Evolutionary conservation across 805 yeast species (phyloP).

Genomic region (Hanseniaspora thailandica): DNA sequence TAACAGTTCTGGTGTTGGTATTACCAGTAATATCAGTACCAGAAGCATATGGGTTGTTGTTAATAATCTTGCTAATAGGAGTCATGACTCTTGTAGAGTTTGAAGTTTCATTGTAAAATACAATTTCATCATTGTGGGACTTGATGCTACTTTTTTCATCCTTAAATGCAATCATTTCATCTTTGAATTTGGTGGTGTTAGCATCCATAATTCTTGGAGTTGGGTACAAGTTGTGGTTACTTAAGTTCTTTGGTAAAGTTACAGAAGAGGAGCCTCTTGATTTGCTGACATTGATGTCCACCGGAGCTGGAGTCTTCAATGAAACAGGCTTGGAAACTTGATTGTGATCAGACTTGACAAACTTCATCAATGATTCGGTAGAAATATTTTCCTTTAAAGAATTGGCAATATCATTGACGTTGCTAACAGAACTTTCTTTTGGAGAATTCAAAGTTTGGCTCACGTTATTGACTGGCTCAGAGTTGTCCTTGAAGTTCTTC

Average conservation of each 20-base stretch:
- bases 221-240: neutral
- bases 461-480: neutral
- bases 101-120: neutral
- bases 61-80: neutral
- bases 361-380: constrained; percentile 1
- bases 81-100: neutral
- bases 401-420: neutral
- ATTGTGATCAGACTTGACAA: neutral
- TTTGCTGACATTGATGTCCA: neutral
- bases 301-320: neutral
- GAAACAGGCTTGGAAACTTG: neutral
- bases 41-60: neutral
- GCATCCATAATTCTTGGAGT: neutral
- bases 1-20: neutral
- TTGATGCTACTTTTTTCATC: neutral
- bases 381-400: neutral
- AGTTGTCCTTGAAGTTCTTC: neutral
- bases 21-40: neutral
- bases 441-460: neutral
- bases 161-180: neutral
- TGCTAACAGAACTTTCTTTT: neutral
- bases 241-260: neutral
- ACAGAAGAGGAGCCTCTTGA: neutral
- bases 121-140: neutral
- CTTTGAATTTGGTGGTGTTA: neutral